A percentile compares a stretch with the other conserved stretches of the same genome.
Conservation (phyloP, 2,329 filamentous ascomycete species). For the Atkinsonella hypoxylon region DNA sequence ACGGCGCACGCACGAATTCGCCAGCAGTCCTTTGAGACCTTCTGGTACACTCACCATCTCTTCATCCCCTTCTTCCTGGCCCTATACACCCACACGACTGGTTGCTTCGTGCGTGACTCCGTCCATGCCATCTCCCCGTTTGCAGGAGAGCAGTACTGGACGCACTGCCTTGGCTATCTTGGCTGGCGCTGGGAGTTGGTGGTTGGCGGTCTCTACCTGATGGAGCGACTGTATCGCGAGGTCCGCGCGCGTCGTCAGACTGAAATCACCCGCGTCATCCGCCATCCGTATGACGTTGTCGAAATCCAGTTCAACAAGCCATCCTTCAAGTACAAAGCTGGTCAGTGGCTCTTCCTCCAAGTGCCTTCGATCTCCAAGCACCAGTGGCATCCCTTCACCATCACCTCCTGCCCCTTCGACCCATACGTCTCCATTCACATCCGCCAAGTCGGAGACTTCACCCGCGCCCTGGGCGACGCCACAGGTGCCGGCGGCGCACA, state of each 20-base stretch:
- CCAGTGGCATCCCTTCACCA: conserved; percentile 98
- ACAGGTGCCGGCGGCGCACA: conserved; percentile 85
- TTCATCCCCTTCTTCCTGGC: conserved; percentile 91
- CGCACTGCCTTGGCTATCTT: conserved; percentile 86
- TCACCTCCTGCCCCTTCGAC: conserved; percentile 94
- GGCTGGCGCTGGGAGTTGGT: conserved; percentile 96
- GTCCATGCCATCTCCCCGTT: conserved; percentile 66
- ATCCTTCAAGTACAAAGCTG: conserved; percentile 94
- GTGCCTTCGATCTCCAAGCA: conserved; percentile 76
- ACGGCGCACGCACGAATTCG: conserved; percentile 87
- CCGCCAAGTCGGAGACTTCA: conserved; percentile 94
- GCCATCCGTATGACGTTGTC: conserved; percentile 92
- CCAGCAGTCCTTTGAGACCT: conserved; percentile 94
- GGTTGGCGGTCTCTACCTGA: conserved; percentile 72
- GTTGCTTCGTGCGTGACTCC: conserved; percentile 90
- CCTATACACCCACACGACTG: conserved; percentile 90
- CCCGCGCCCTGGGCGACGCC: conserved; percentile 81
- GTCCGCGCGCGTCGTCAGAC: conserved; percentile 73
- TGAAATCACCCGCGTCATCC: conserved; percentile 84
- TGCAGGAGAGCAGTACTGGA: conserved; percentile 71
- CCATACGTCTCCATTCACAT: conserved; percentile 91
- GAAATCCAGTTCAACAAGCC: conserved; percentile 97
- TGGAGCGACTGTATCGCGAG: conserved; percentile 85
- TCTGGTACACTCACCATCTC: conserved; percentile 99
- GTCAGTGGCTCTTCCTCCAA: conserved; percentile 96